Evolutionary conservation across 2,329 filamentous ascomycete species (phyloP).

Genomic region (Aureobasidium leucospermi): DNA sequence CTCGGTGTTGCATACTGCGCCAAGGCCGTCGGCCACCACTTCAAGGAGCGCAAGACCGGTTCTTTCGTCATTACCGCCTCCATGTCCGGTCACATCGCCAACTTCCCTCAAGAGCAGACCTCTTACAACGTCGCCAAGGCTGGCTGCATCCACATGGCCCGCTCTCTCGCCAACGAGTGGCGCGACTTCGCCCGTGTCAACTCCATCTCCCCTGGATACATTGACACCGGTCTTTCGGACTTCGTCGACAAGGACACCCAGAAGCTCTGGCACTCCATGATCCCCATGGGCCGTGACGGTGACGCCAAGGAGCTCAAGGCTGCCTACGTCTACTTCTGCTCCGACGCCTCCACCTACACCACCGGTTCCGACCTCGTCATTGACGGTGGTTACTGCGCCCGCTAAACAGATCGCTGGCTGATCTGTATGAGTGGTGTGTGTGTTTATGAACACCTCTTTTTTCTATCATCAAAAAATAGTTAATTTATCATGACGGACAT

Average conservation of each 20-base stretch:
- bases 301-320: constrained; percentile 61
- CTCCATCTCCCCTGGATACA: constrained; percentile 61
- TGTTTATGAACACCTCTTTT: neutral
- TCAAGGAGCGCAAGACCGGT: constrained; percentile 58
- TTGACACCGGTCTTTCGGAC: constrained; percentile 60
- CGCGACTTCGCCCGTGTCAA: constrained; percentile 62
- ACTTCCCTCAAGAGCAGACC: constrained; percentile 66
- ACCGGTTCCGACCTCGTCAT: constrained; percentile 45
- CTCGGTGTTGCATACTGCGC: constrained; percentile 82
- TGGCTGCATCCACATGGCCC: constrained; percentile 57
- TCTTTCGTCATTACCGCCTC: constrained; percentile 61
- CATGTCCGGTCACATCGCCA: constrained; percentile 77
- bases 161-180: constrained; percentile 62
- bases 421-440: neutral
- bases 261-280: constrained; percentile 53
- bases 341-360: constrained; percentile 45
- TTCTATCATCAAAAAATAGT: neutral
- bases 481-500: constrained; percentile 10
- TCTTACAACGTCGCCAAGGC: constrained; percentile 61
- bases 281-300: constrained; percentile 53
- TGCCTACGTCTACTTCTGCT: constrained; percentile 47
- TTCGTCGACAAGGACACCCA: constrained; percentile 54
- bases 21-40: constrained; percentile 77
- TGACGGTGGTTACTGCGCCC: constrained; percentile 40
- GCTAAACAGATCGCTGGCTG: constrained; percentile 15